Percentiles rank a stretch among this genome's conserved stretches.
Conservation (phyloP, 2,329 filamentous ascomycete species). For the Huntiella bhutanensis region DNA sequence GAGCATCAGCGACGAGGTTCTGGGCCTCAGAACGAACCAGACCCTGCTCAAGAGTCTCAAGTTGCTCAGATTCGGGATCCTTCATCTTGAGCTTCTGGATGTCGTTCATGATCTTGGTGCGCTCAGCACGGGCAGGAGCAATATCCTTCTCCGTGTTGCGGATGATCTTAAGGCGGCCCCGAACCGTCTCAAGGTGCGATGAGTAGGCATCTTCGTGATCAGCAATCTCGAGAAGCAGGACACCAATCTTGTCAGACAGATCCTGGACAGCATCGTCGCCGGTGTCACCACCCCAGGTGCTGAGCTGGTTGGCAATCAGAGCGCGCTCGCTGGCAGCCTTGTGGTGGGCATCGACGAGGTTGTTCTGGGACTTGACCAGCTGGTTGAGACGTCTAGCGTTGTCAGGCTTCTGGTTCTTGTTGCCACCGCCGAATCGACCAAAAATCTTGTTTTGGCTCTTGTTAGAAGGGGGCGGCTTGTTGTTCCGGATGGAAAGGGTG, state of each 20-base stretch:
- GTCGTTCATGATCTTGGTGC: conserved; percentile 77
- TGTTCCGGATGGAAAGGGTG: conserved; percentile 15
- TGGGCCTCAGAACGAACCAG: conserved; percentile 90
- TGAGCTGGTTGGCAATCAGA: conserved; percentile 73
- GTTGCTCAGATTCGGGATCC: conserved; percentile 65
- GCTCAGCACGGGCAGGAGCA: conserved; percentile 75
- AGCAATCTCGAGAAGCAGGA: conserved; percentile 77
- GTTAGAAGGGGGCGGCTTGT: conserved; percentile 21
- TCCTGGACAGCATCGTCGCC: conserved; percentile 74
- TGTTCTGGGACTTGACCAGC: conserved; percentile 89
- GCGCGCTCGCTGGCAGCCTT: conserved; percentile 67
- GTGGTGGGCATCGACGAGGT: conserved; percentile 69
- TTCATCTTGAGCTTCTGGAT: conserved; percentile 82
- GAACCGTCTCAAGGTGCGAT: conserved; percentile 69
- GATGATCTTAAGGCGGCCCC: conserved; percentile 70
- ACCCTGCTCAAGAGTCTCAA: conserved; percentile 84
- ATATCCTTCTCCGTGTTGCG: conserved; percentile 91
- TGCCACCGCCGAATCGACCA: conserved; percentile 55
- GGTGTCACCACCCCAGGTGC: conserved; percentile 89
- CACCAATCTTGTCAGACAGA: conserved; percentile 86
- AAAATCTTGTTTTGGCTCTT: conserved; percentile 62
- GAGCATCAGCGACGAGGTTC: conserved; percentile 87
- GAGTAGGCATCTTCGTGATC: conserved; percentile 85
- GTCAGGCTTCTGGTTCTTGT: conserved; percentile 54
- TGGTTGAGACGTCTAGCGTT: conserved; percentile 75